Evolutionary conservation across 1,284 basidiomycete species (phyloP).

Genomic region (Cryptococcus sp.): DNA sequence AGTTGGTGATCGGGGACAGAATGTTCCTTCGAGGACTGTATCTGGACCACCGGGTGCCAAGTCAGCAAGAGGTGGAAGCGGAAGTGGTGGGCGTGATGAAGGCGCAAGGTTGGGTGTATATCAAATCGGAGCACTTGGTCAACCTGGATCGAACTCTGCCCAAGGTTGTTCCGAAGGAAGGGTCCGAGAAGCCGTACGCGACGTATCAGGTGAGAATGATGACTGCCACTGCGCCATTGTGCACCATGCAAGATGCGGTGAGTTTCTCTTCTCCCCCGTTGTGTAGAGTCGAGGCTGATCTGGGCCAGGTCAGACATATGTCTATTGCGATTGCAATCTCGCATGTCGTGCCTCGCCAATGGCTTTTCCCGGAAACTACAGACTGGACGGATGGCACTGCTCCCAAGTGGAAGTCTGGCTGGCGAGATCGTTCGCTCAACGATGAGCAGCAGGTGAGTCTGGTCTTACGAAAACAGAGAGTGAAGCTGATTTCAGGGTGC

Average conservation of each 20-base stretch:
- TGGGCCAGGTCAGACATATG: slow-evolving; percentile 5
- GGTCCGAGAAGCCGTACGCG: neutral
- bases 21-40: slow-evolving; percentile 35
- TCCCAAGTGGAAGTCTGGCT: neutral
- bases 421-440: slow-evolving; percentile 36
- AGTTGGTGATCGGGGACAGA: slow-evolving; percentile 34
- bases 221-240: slow-evolving; percentile 13
- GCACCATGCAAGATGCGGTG: slow-evolving; percentile 34
- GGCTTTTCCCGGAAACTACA: slow-evolving; percentile 30
- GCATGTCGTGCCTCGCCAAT: slow-evolving; percentile 10
- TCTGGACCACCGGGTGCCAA: slow-evolving; percentile 14
- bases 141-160: slow-evolving; percentile 5
- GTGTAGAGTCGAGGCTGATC: too few species aligned
- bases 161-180: neutral
- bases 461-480: slow-evolving; percentile 1
- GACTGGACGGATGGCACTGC: neutral
- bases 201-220: slow-evolving; percentile 36
- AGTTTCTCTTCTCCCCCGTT: slow-evolving; percentile 7
- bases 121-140: slow-evolving; percentile 14
- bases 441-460: slow-evolving; percentile 31
- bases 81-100: slow-evolving; percentile 34
- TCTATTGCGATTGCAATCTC: neutral
- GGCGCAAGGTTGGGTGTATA: slow-evolving; percentile 29
- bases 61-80: slow-evolving; percentile 27
- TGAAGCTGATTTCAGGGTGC: slow-evolving; percentile 7